These are phyloP conservation scores for Tephrocybe sp. DNA, from an alignment of 768 basidiomycete genomes.

Conservation along the genomic window DNA sequence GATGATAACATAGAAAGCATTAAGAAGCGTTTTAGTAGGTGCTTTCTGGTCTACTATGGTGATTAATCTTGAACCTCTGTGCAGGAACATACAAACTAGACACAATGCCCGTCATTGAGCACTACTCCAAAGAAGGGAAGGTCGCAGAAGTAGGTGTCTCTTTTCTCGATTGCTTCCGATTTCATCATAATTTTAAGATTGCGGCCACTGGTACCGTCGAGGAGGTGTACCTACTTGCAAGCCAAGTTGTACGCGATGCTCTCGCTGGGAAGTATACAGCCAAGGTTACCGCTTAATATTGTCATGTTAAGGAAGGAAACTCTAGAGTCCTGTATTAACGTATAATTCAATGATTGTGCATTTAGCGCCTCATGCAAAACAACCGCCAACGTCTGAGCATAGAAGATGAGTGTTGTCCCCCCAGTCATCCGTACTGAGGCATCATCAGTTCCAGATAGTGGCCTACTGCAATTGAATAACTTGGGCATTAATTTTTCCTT, in stretches of 20 bases:
- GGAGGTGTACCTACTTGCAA: conserved; percentile 35
- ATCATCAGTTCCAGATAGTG: no score
- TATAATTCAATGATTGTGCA: conserved; percentile 37
- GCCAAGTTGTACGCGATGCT: conserved; percentile 39
- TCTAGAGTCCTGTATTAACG: conserved; percentile 49
- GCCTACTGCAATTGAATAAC: no score
- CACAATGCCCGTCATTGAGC: conserved; percentile 90
- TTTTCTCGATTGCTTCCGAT: neutral
- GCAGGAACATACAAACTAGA: conserved; percentile 83
- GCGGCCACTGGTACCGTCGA: conserved; percentile 33
- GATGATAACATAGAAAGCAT: conserved; percentile 96
- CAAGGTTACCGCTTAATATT: conserved; percentile 7
- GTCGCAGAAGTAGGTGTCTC: conserved; percentile 77
- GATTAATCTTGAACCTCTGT: no score
- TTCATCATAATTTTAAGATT: conserved; percentile 44
- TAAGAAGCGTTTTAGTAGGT: conserved; percentile 93
- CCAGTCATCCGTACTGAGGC: conserved; percentile 51
- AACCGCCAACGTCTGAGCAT: conserved; percentile 82
- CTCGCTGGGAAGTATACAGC: conserved; percentile 20
- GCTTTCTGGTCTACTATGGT: no score
- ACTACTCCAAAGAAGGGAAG: conserved; percentile 66
- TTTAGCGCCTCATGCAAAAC: no score
- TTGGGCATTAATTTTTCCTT: no score
- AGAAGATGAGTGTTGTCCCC: conserved; percentile 68
- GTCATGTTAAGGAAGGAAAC: no score